Evolutionary conservation across 495 filamentous ascomycete species (phyloP), one percentile per base, ranked within the genome.

Genomic region (Xylona heveae): DNA sequence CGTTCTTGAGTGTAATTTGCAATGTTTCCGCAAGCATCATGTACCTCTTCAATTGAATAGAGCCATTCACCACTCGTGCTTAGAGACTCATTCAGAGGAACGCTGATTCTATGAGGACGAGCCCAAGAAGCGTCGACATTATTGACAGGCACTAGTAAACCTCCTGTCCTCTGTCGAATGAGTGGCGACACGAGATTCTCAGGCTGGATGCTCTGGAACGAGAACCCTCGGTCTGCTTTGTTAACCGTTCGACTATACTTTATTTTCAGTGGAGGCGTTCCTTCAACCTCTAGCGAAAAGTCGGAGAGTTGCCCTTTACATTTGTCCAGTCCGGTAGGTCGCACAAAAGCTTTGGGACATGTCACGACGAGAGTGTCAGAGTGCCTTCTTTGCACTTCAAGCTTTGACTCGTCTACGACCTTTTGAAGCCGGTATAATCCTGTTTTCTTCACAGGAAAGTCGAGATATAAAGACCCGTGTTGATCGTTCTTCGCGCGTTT

Each of bases 221-320:
- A 75, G 43, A 79, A 70, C 39, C 74, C 69, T 41, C 71, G 58
- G 37, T 85, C 70, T 35, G 69, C 66, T 33, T 63, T 55, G 42
- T 92, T 84, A 33, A 93, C 69, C 19, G 68, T 71, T 24, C 78
- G 73, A 40, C 76, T 85, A 44, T 95, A 97, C 42, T 78, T 80
- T 38, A 95, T 71, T 46, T 80, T 78, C 34, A 97, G 55, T n/a
- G 88, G 88, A 7, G 88, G 78, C 1, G 82, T 82, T 13, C 85
- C 88, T 43, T 81, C 68, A 2, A 94, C 78, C 38, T 78, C 67
- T 9, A 97, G 52, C 18, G 70, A 54, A 21, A 94, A 50, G 43
- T 93, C 71, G 2, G 88, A 94, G 15, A 95, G 57, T 38, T 95
- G 88, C 18, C 78, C 77, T 26, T 67, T 61, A 44, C 88, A 97